Base-by-base conservation (phyloP, 169 alveolate genomes). In the Perkinsus marinus region DNA sequence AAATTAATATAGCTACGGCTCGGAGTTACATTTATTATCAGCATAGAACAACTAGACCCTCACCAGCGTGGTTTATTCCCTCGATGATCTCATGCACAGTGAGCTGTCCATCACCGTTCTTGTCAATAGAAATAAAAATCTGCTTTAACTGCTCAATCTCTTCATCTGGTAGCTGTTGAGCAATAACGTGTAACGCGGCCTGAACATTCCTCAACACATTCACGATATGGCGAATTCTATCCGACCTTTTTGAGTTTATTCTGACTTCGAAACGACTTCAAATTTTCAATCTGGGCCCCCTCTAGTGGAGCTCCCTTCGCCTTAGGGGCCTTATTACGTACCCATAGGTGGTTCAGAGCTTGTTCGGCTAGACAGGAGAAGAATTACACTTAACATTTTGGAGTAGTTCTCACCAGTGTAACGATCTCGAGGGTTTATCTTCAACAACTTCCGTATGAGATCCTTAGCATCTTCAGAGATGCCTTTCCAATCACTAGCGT, bases 101-200 rank as follows among this genome's bases (percentile, higher is more conserved):
- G 91, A 96, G 93, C 90, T 95, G 96, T 0, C 99, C 99, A 93
- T 97, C 99, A 26, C 98, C 98, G 92, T 97, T 97, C 90, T 94
- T 95, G 93, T 97, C 99, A 79, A 97, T 91, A 0, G 97, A 93
- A 68, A 95, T 94, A 94, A 97, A 97, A 6, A 96, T 94, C 89
- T 96, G 95, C 94, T 94, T 96, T 38, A 97, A 94, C 30, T 96
- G 94, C 7, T 97, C 98, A 39, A 97, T 96, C 16, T 97, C 98
- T 39, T 95, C 95, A 47, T 96, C 97, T 37, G 96, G 93, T 43
- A 96, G 94, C 90, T 97, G 97, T 93, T 96, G 95, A 30, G 99
- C 99, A 39, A 97, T 96, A 68, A 97, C 97, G 36, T 99, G 97
- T 39, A 97, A 95, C 68, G 99, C 99, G 92, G 97, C 95, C 89